Base-by-base conservation (phyloP, 495 filamentous ascomycete species). In the Ascodesmis nigricans region DNA sequence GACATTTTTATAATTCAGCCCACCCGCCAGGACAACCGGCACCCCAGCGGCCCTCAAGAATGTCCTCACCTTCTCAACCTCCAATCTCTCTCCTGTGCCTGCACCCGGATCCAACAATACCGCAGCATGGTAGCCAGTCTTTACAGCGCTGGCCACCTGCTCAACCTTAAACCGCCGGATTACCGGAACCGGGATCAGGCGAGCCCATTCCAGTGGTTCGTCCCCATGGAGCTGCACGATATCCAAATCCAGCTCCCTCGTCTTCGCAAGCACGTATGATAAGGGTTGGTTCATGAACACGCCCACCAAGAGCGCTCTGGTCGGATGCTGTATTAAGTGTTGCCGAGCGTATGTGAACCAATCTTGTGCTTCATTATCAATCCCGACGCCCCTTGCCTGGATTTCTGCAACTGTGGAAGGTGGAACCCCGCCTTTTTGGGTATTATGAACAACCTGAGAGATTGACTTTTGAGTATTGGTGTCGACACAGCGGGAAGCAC, bases 281-380 rank as follows among this genome's bases (percentile, higher is more conserved):
- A 97, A 59, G 1, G 83, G 72, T 44, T 93, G 84, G 55, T 92
- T 74, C 50, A 73, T 77, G 56, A 97, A 97, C 3, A 97, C 84
- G 33, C 87, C 87, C 21, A 91, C 90, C 17, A 97, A 64, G 19
- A 91, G 60, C 1, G 87, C 75, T 5, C 73, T 67, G 18, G 59
- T 61, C 10, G 64, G 60, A 37, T 67, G 59, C 5, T 51, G 55
- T 21, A 79, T 49, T 5, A 63, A 44, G 4, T 55, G 27, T 14
- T 29, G 45, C n/a, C 52, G 37, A 1, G 67, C 63, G 46, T 77
- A 60, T 2, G 68, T 60, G 47, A 78, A 77, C 58, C 65, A 77
- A 37, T 70, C 64, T n/a, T 54, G 45, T 13, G 69, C 61, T 16
- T 56, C 44, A 8, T 47, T 22, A 25, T 36, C 7, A 7, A 15